phyloP scores from a whole-genome alignment of 352 stramenopile species.

The Phytopythium sindhum region DNA sequence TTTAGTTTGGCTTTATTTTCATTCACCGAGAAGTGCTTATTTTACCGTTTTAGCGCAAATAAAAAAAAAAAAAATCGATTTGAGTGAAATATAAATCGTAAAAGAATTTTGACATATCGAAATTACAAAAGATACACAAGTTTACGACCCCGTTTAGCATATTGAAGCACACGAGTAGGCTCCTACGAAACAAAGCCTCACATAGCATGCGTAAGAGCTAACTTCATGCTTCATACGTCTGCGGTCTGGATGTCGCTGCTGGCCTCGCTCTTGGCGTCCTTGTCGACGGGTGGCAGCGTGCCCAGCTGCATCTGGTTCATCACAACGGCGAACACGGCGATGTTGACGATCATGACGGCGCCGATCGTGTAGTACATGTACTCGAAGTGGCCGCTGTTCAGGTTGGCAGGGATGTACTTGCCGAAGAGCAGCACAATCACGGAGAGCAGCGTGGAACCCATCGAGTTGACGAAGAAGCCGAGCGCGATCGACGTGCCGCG shows the following conservation, averaged over 20 bases:
- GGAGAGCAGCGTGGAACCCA: constrained; percentile 50
- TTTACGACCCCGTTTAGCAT: neutral
- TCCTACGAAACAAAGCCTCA: too few species aligned
- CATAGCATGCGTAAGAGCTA: too few species aligned
- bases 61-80: too few species aligned
- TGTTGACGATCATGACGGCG: constrained; percentile 34
- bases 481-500: constrained; percentile 33
- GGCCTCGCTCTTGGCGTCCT: neutral
- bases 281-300: constrained; percentile 14
- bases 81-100: too few species aligned
- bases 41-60: too few species aligned
- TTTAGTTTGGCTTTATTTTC: too few species aligned
- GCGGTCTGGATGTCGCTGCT: constrained; percentile 4
- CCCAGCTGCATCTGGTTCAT: constrained; percentile 34
- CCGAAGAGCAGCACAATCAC: constrained; percentile 62
- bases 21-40: neutral
- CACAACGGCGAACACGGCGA: constrained; percentile 22
- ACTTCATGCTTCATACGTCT: neutral
- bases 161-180: neutral
- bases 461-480: constrained; percentile 41
- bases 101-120: neutral
- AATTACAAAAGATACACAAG: neutral
- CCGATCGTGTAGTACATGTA: constrained; percentile 34
- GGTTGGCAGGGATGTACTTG: constrained; percentile 42
- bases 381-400: constrained; percentile 55